Evolutionary conservation across 768 basidiomycete species (phyloP), one percentile per base, ranked within the genome.

Genomic region (Tricholoma hemisulphureum): DNA sequence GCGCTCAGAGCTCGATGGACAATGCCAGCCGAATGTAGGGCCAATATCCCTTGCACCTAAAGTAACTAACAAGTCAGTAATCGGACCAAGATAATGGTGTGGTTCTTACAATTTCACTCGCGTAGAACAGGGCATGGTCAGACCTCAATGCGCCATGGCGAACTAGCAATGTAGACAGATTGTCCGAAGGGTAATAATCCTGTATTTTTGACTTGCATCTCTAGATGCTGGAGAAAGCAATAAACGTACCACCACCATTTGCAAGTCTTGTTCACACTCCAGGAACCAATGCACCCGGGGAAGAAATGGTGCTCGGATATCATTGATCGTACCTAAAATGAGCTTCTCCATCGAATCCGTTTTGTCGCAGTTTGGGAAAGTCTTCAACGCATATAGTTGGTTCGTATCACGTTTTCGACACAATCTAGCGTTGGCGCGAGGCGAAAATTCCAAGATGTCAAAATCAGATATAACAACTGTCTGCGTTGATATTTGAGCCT

Each of bases 1-100:
- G 83, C 82, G 11, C 71, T 71, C 14, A 86, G 51, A 53, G 73
- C 71, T 16, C 79, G 71, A 60, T 84, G 83, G 23, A 79, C 69
- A 34, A 86, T 78, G 6, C 78, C 77, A 29, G 67, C 67, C 8
- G 65, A 63, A 62, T 85, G 83, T 6, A 86, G 67, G 50, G 68
- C 65, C 9, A 70, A 67, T 6, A 86, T 64, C 5, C 75, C 83
- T 45, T 75, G 72, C 14, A 73, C 66, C 80, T 81, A 54, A 29
- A 50, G 26, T 24, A 31, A 28, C 2, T 14, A 31, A 21, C 45
- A 29, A 28, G 21, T 53, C 39, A 31, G n/a, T 46, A 29, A 51
- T 24, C 46, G 18, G 26, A 13, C 9, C 4, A 18, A 24, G 20
- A 10, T 18, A 20, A 16, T 41, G 8, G 3, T 11, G 9, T 4